Percentiles rank a stretch among this genome's conserved stretches.
phyloP scores from a whole-genome alignment of 2,329 filamentous ascomycete species.

The Thermoascus crustaceus region DNA sequence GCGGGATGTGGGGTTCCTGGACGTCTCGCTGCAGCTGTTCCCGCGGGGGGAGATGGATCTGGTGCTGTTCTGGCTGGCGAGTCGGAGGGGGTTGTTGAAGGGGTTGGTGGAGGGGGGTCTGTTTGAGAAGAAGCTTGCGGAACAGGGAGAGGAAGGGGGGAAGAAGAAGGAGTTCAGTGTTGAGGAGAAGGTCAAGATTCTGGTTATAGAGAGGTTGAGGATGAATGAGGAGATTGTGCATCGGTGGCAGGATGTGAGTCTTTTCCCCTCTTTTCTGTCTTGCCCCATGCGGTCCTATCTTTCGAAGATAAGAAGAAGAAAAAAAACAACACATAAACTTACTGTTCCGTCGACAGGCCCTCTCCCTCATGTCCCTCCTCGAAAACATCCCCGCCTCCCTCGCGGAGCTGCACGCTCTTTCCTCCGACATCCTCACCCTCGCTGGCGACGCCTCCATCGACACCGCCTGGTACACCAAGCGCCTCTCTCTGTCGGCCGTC shows the following conservation, averaged over 20 bases:
- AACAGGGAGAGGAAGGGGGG: slow-evolving; percentile 4
- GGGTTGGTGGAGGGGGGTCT: slow-evolving; percentile 25
- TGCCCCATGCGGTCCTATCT: slow-evolving; percentile 5
- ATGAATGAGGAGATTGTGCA: slow-evolving; percentile 65
- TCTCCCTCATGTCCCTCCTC: slow-evolving; percentile 83
- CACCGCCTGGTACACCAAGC: slow-evolving; percentile 76
- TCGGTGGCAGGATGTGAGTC: slow-evolving; percentile 75
- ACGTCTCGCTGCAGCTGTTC: slow-evolving; percentile 77
- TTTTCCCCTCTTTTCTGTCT: slow-evolving; percentile 1
- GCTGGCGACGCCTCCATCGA: slow-evolving; percentile 77
- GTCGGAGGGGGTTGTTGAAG: slow-evolving; percentile 30
- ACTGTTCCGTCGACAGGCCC: slow-evolving; percentile 50
- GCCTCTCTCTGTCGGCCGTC: slow-evolving; percentile 54
- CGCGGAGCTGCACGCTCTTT: slow-evolving; percentile 67
- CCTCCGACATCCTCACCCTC: slow-evolving; percentile 89
- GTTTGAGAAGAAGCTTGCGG: slow-evolving; percentile 12
- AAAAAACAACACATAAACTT: neutral
- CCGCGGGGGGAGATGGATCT: slow-evolving; percentile 73
- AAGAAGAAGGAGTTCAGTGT: slow-evolving; percentile 36
- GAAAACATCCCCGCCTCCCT: slow-evolving; percentile 67
- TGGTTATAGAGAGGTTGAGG: slow-evolving; percentile 69
- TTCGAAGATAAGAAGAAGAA: neutral
- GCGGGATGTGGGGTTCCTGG: slow-evolving; percentile 74
- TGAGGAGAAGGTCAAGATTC: slow-evolving; percentile 56
- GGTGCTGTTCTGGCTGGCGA: slow-evolving; percentile 46